These are phyloP conservation scores for Pythium guiyangense DNA, from an alignment of 352 stramenopile genomes.

Conservation along the genomic window DNA sequence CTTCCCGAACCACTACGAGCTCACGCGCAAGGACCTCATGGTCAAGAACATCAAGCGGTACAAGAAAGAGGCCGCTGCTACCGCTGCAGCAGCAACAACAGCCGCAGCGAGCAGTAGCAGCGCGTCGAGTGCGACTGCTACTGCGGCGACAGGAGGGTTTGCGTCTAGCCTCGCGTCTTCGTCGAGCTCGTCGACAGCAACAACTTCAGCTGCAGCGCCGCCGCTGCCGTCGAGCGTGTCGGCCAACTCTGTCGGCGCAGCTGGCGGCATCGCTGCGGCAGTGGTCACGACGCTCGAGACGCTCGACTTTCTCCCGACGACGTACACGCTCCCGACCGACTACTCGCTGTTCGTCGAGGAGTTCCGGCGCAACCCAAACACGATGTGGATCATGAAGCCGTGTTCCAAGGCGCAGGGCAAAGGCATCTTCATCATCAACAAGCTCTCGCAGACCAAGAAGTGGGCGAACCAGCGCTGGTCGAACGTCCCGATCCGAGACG, in stretches of 20 bases:
- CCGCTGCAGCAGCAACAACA: constrained; percentile 4
- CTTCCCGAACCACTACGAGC: constrained; percentile 91
- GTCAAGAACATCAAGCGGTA: constrained; percentile 94
- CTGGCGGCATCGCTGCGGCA: background rate
- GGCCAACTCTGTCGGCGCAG: background rate
- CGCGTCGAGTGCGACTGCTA: background rate
- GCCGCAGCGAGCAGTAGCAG: background rate
- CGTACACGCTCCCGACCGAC: constrained; percentile 91
- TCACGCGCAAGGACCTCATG: constrained; percentile 92
- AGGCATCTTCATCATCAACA: constrained; percentile 93
- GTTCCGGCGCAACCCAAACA: constrained; percentile 78
- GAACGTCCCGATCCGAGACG: constrained; percentile 76
- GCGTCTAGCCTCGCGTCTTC: too few relatives aligned
- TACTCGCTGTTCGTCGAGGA: constrained; percentile 93
- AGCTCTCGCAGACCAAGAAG: constrained; percentile 90
- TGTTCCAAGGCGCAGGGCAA: constrained; percentile 88
- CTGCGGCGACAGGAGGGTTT: background rate
- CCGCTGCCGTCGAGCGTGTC: background rate
- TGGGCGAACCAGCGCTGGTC: constrained; percentile 75
- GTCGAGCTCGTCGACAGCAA: too few relatives aligned
- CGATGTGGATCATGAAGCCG: constrained; percentile 95
- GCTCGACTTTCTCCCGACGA: constrained; percentile 84
- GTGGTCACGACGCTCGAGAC: constrained; percentile 5
- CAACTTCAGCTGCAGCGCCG: background rate
- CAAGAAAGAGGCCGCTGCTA: constrained; percentile 51